Evolutionary conservation across 306 rosid species (phyloP).

Genomic region (Vigna angularis): DNA sequence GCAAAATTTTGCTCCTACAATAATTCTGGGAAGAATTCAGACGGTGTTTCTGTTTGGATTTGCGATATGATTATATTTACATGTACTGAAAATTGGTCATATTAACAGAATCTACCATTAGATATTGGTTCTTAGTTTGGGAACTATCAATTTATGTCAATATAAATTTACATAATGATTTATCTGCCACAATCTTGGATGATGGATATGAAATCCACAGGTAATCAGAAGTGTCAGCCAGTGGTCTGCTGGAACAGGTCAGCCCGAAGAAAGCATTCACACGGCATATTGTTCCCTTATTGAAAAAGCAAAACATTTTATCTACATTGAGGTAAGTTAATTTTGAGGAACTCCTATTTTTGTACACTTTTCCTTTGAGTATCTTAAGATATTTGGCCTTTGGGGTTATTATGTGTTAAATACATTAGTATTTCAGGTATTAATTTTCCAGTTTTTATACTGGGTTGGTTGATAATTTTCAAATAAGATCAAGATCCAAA

Average conservation of each 20-base stretch:
- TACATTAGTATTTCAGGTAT: background rate
- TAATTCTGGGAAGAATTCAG: constrained; percentile 4
- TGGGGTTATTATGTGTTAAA: background rate
- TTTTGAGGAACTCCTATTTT: constrained; percentile 24
- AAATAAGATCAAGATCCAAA: constrained; percentile 24
- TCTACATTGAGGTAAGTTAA: constrained; percentile 88
- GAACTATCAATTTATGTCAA: constrained; percentile 28
- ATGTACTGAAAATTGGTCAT: constrained; percentile 10
- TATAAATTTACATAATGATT: constrained; percentile 31
- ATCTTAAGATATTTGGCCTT: constrained; percentile 5
- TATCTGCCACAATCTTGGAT: constrained; percentile 38
- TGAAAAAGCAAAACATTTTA: constrained; percentile 89
- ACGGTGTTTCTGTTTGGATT: constrained; percentile 26
- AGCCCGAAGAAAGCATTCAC: constrained; percentile 92
- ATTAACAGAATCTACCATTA: constrained; percentile 23
- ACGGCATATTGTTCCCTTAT: constrained; percentile 92
- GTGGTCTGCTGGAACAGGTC: constrained; percentile 98
- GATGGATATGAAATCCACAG: constrained; percentile 55
- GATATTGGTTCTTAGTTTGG: constrained; percentile 22
- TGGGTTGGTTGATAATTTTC: background rate
- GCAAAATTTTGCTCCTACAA: constrained; percentile 11
- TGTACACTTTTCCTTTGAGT: constrained; percentile 4
- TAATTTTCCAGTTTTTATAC: background rate
- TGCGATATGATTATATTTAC: constrained; percentile 13
- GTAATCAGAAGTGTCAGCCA: constrained; percentile 96